These are phyloP conservation scores for Aspergillus uvarum DNA, from an alignment of 2,329 filamentous ascomycete genomes.

Conservation along the genomic window DNA sequence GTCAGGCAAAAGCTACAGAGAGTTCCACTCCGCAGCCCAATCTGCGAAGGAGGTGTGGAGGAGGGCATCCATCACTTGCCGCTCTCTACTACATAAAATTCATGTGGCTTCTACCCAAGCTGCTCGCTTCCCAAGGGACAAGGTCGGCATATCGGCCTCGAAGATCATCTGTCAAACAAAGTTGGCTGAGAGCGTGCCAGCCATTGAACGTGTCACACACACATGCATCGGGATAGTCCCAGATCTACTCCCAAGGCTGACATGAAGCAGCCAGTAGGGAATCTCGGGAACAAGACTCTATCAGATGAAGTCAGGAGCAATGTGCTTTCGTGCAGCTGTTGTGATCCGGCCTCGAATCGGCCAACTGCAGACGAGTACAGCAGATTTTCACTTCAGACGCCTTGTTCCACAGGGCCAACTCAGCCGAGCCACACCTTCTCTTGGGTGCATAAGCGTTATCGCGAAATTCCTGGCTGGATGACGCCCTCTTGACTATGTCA, in stretches of 20 bases:
- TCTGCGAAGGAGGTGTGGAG: not conserved
- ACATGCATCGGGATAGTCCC: constrained; percentile 4
- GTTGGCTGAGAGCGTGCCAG: not conserved
- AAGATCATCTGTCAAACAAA: not conserved
- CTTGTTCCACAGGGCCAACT: constrained; percentile 16
- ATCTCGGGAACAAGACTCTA: not conserved
- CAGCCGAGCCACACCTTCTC: constrained; percentile 17
- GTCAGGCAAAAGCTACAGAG: constrained; percentile 11
- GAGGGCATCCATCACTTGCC: constrained; percentile 8
- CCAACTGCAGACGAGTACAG: constrained; percentile 15
- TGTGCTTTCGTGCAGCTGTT: constrained; percentile 2
- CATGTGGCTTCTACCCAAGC: constrained; percentile 9
- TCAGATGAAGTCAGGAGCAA: constrained; percentile 4
- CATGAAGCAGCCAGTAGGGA: constrained; percentile 17
- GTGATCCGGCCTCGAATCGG: constrained; percentile 12
- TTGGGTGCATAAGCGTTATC: constrained; percentile 10
- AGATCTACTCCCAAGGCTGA: constrained; percentile 10
- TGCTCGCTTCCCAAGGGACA: not conserved
- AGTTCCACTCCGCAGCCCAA: constrained; percentile 14
- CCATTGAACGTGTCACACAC: not conserved
- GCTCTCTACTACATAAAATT: not conserved
- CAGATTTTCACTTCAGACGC: constrained; percentile 10
- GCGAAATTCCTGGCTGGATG: constrained; percentile 10
- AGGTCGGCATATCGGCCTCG: not conserved
- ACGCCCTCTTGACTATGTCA: not conserved